phyloP scores from a whole-genome alignment of 2,329 filamentous ascomycete genomes.

The Claviceps arundinis region DNA sequence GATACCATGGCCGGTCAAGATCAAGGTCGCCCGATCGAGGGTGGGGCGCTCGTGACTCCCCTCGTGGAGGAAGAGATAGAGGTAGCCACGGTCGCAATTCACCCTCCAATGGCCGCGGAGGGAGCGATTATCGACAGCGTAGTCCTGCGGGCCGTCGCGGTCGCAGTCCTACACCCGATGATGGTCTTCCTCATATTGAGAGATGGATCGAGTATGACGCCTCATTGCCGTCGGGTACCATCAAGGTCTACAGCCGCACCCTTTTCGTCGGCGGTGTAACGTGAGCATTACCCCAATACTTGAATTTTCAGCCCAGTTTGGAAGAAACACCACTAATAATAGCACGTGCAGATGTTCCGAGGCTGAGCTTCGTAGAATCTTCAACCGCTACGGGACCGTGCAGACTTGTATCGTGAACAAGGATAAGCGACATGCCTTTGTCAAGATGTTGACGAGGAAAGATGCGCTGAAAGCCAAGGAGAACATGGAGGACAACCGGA shows the following conservation, averaged over 20 bases:
- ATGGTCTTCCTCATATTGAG: conserved; percentile 19
- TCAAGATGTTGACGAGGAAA: conserved; percentile 89
- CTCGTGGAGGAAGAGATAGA: conserved; percentile 49
- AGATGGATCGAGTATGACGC: conserved; percentile 77
- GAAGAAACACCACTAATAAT: not conserved
- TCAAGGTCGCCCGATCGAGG: conserved; percentile 68
- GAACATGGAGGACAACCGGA: conserved; percentile 70
- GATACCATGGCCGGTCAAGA: conserved; percentile 50
- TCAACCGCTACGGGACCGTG: conserved; percentile 70
- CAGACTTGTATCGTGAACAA: conserved; percentile 98
- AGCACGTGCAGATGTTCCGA: conserved; percentile 50
- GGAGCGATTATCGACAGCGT: conserved; percentile 71
- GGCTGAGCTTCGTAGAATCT: conserved; percentile 66
- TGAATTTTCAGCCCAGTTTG: not conserved
- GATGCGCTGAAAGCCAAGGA: conserved; percentile 76
- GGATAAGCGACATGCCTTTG: conserved; percentile 95
- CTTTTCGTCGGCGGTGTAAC: conserved; percentile 94
- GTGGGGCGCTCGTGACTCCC: conserved; percentile 54
- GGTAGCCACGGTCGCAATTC: conserved; percentile 64
- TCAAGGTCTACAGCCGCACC: conserved; percentile 89
- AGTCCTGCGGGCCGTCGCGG: conserved; percentile 61
- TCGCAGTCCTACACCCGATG: conserved; percentile 45
- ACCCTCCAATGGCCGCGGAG: conserved; percentile 28
- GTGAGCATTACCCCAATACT: conserved; percentile 36
- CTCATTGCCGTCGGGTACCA: conserved; percentile 58